phyloP scores from a whole-genome alignment of 495 filamentous ascomycete species.

The Penicillium cosmopolitanum region DNA sequence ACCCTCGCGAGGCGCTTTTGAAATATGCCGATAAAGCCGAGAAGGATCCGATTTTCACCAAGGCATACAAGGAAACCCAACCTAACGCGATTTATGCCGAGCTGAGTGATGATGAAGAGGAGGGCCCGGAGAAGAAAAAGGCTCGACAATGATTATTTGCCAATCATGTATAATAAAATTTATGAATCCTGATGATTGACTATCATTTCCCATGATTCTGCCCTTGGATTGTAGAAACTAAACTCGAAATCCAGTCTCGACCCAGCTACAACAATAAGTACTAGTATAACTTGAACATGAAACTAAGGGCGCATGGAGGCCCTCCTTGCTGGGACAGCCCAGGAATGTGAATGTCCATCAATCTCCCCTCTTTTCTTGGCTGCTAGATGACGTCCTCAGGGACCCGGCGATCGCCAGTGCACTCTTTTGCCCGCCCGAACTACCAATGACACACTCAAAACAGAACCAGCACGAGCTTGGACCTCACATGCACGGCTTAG shows the following conservation, averaged over 20 bases:
- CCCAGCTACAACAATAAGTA: too few relatives aligned
- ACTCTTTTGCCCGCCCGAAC: constrained; percentile 5
- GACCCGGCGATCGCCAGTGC: constrained; percentile 14
- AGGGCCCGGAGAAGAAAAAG: constrained; percentile 69
- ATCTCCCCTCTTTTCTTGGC: constrained; percentile 17
- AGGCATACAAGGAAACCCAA: constrained; percentile 90
- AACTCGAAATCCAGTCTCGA: too few relatives aligned
- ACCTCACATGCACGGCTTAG: constrained; percentile 10
- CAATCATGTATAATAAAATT: constrained; percentile 11
- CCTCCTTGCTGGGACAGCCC: constrained; percentile 21
- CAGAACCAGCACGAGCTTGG: constrained; percentile 17
- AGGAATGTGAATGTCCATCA: constrained; percentile 11
- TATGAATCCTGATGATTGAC: constrained; percentile 4
- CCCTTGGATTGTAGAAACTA: too few relatives aligned
- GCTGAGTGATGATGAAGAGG: constrained; percentile 87
- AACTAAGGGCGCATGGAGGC: constrained; percentile 11
- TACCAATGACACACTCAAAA: constrained; percentile 18
- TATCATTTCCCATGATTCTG: too few relatives aligned
- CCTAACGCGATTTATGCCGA: constrained; percentile 92
- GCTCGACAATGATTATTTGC: constrained; percentile 41
- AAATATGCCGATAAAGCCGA: constrained; percentile 95
- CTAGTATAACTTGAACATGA: background rate
- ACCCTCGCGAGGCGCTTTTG: constrained; percentile 89
- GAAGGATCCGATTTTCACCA: constrained; percentile 92
- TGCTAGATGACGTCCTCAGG: constrained; percentile 27